Evolutionary conservation across 2,329 filamentous ascomycete species (phyloP), one percentile per base, ranked within the genome.

Genomic region (Alternaria ethzedia): DNA sequence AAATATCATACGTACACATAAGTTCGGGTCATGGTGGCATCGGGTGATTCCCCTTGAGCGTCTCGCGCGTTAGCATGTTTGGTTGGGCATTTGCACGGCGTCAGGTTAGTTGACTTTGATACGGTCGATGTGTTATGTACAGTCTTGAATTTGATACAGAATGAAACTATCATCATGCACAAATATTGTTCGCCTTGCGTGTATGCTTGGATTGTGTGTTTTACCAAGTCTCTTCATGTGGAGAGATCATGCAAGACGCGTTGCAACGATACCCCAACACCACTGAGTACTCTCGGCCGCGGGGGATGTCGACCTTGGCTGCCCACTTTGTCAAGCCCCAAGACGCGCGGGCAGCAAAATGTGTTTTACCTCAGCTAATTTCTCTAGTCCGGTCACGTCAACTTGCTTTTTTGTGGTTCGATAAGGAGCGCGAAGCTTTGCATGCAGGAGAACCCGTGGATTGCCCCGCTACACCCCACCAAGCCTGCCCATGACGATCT

Each of bases 351-450:
- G 28, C 41, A 54, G 52, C 58, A 55, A 23, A 50, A 59, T 23
- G 43, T 13, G 56, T 54, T 55, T 58, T 54, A 56, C 26, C 58
- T 71, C 61, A 57, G 52, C 57, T 62, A 64, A 59, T 68, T 58
- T 61, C 59, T 41, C 45, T 28, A 32, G 44, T 46, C 36, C 47
- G 36, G 63, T 54, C 54, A 56, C 32, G 57, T 58, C 57, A 57
- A 46, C 25, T 70, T 73, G 70, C 69, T 72, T 73, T 72, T 71
- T 60, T 59, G 57, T 67, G 65, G 68, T 69, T 72, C 63, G 68
- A 72, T 73, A 71, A 75, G 63, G 61, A 59, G 52, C 26, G 45
- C 50, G 61, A 64, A 61, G 63, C 50, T 64, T 52, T 63, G 54
- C 54, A 59, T 59, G 61, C 51, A 60, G 49, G 55, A 51, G 61